Percentiles rank a stretch among this genome's conserved stretches.
Conservation (phyloP, 495 filamentous ascomycete genomes). For the Penicillium verhagenii region DNA sequence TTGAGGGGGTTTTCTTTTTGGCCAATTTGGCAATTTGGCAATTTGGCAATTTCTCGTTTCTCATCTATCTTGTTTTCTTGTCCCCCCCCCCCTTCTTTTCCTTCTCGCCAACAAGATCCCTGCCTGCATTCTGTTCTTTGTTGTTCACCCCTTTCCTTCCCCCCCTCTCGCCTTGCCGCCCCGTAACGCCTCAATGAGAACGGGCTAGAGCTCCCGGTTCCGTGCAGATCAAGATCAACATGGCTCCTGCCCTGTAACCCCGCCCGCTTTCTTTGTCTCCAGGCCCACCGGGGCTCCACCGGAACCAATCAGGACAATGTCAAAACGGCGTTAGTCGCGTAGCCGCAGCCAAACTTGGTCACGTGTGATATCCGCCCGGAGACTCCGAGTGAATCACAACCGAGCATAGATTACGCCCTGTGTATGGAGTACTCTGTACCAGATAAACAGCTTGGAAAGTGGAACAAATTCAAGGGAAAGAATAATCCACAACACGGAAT, state of each 20-base stretch:
- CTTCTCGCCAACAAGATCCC: background rate
- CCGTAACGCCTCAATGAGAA: constrained; percentile 8
- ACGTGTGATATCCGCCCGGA: constrained; percentile 14
- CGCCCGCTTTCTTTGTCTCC: constrained; percentile 8
- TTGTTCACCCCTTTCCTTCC: background rate
- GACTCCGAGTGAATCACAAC: background rate
- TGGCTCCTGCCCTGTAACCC: constrained; percentile 13
- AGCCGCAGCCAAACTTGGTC: constrained; percentile 21
- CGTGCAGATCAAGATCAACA: constrained; percentile 35
- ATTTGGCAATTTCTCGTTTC: background rate
- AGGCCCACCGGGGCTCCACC: background rate
- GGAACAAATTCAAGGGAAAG: no score
- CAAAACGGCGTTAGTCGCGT: background rate
- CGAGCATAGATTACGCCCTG: background rate
- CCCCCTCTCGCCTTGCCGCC: constrained; percentile 5
- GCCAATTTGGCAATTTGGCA: no score
- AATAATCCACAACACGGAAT: no score
- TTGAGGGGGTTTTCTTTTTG: no score
- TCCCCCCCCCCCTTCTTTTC: no score
- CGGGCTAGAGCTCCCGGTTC: constrained; percentile 24
- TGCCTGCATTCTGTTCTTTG: background rate
- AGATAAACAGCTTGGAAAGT: constrained; percentile 2
- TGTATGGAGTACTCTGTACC: no score
- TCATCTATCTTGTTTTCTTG: background rate
- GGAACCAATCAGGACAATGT: constrained; percentile 11